Conservation (phyloP, 179 eudicot species). For the Corrigiola litoralis region DNA sequence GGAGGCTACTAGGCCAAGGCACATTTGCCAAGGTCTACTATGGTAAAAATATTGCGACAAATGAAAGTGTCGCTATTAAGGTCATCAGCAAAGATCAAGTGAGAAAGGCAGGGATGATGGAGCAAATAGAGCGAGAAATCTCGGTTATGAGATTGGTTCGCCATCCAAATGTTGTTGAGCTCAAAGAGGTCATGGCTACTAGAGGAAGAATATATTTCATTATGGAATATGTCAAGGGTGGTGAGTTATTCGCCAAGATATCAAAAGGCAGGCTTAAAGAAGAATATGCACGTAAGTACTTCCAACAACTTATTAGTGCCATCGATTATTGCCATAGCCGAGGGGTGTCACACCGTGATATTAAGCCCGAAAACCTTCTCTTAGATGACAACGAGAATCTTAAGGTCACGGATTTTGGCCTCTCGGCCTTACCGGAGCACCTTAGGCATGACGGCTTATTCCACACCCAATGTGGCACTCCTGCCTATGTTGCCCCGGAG, state of each 20-base stretch:
- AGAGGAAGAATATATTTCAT: constrained; percentile 52
- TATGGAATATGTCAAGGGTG: constrained; percentile 75
- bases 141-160: constrained; percentile 58
- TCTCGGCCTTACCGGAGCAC: constrained; percentile 76
- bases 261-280: constrained; percentile 53
- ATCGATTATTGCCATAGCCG: constrained; percentile 80
- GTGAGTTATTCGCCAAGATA: constrained; percentile 61
- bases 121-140: constrained; percentile 67
- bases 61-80: constrained; percentile 59
- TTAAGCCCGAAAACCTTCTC: constrained; percentile 74
- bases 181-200: constrained; percentile 78
- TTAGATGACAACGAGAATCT: constrained; percentile 63
- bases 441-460: constrained; percentile 55
- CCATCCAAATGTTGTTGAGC: constrained; percentile 64
- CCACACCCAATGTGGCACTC: constrained; percentile 85
- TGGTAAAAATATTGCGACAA: constrained; percentile 31
- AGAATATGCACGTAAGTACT: constrained; percentile 57
- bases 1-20: constrained; percentile 59
- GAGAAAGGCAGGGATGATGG: constrained; percentile 47
- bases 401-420: constrained; percentile 75
- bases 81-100: constrained; percentile 54
- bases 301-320: constrained; percentile 72
- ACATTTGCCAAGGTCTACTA: constrained; percentile 71
- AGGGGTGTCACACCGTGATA: constrained; percentile 74
- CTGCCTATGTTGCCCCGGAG: constrained; percentile 87